phyloP scores from a whole-genome alignment of 345 rosid genomes.

The Eucalyptus coolabah region DNA sequence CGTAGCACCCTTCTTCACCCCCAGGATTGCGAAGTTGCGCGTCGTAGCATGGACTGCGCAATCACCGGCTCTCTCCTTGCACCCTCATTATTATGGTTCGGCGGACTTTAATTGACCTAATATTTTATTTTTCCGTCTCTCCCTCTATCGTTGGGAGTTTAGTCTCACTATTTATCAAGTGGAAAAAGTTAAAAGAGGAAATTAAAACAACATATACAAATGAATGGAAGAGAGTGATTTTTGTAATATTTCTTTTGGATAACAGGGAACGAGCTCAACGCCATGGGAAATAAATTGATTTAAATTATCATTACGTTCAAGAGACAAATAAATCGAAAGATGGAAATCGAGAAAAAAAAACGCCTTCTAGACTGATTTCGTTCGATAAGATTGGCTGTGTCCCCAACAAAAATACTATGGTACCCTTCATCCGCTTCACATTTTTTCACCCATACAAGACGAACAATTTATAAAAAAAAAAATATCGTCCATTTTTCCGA shows the following conservation, averaged over 20 bases:
- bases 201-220: neutral
- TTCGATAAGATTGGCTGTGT: neutral
- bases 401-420: neutral
- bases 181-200: neutral
- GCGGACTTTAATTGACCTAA: neutral
- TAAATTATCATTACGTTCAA: neutral
- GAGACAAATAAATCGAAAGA: too few relatives aligned
- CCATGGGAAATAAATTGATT: too few relatives aligned
- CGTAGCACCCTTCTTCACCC: neutral
- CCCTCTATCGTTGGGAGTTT: neutral
- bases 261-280: neutral
- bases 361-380: neutral
- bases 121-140: neutral
- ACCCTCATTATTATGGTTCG: neutral
- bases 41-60: neutral
- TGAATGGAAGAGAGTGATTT: neutral
- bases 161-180: neutral
- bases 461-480: neutral
- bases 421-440: neutral
- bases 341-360: neutral
- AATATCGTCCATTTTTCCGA: neutral
- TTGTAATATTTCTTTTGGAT: neutral
- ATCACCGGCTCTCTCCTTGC: slow-evolving; percentile 15
- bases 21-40: neutral
- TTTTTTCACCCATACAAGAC: neutral